phyloP scores from a whole-genome alignment of 1,284 basidiomycete species.

The Inonotus obliquus region DNA sequence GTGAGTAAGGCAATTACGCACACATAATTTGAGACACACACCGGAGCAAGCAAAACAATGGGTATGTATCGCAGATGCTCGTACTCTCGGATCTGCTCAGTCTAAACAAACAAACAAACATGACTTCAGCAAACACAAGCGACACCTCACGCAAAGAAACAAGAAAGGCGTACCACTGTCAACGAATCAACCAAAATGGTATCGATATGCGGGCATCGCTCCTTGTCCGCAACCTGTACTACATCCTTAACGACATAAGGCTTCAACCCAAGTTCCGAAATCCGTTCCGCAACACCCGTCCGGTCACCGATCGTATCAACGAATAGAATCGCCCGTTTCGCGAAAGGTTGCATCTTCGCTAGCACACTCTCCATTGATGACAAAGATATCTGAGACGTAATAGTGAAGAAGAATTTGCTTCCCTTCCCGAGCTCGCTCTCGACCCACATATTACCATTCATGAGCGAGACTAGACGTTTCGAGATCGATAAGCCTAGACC shows the following conservation, averaged over 20 bases:
- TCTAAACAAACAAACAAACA: conserved; percentile 38
- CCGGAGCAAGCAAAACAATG: conserved; percentile 87
- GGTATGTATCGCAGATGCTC: conserved; percentile 97
- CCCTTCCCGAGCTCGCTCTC: conserved; percentile 90
- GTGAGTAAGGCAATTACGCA: conserved; percentile 7
- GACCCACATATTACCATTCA: conserved; percentile 99
- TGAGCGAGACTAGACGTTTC: conserved; percentile 92
- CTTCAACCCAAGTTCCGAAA: conserved; percentile 80
- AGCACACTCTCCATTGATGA: conserved; percentile 70
- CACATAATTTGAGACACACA: conserved; percentile 26
- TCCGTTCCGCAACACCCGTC: conserved; percentile 74
- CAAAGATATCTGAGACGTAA: conserved; percentile 78
- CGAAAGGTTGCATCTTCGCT: conserved; percentile 73
- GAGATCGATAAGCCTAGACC: conserved; percentile 96
- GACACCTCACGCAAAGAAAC: conserved; percentile 10
- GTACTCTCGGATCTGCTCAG: conserved; percentile 84
- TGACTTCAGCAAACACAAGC: conserved; percentile 3
- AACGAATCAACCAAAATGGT: conserved; percentile 94
- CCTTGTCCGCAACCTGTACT: conserved; percentile 74
- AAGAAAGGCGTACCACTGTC: conserved; percentile 56
- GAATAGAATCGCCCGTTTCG: conserved; percentile 80
- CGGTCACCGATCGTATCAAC: conserved; percentile 83
- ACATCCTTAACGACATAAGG: conserved; percentile 78
- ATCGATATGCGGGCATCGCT: conserved; percentile 86
- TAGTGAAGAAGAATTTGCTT: conserved; percentile 96